Evolutionary conservation across 305 asterid genomes (phyloP).

Genomic region (Nicotiana rustica): DNA sequence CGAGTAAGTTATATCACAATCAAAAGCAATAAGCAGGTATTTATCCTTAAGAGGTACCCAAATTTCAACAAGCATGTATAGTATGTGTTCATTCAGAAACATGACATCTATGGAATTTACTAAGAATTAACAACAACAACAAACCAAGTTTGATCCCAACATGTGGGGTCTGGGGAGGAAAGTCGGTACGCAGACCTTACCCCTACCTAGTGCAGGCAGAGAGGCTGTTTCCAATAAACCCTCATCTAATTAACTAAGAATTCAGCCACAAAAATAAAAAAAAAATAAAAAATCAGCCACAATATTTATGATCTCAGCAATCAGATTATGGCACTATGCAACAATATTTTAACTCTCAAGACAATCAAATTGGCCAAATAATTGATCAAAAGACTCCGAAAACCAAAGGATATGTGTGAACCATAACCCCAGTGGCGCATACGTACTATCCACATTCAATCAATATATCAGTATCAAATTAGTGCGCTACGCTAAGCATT

Average conservation of each 20-base stretch:
- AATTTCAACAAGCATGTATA: background rate
- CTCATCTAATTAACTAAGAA: background rate
- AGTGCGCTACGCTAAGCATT: background rate
- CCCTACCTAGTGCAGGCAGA: no score
- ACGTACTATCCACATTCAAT: background rate
- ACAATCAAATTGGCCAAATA: conserved; percentile 1
- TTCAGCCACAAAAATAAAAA: background rate
- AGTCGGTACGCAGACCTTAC: no score
- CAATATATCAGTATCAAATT: background rate
- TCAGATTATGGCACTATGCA: background rate
- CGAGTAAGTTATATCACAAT: background rate
- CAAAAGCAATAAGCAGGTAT: background rate
- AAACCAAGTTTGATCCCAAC: no score
- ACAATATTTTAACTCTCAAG: background rate
- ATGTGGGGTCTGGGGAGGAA: no score
- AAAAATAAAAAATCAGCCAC: background rate
- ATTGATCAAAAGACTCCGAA: background rate
- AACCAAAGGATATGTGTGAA: background rate
- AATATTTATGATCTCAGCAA: background rate
- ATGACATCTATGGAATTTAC: background rate
- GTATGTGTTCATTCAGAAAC: background rate
- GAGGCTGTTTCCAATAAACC: no score
- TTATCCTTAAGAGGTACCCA: background rate
- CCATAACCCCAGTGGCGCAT: background rate
- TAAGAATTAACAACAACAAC: no score